Evolutionary conservation across 257 asterid species (phyloP), one percentile per base, ranked within the genome.

Genomic region (Ilex aquifolium): DNA sequence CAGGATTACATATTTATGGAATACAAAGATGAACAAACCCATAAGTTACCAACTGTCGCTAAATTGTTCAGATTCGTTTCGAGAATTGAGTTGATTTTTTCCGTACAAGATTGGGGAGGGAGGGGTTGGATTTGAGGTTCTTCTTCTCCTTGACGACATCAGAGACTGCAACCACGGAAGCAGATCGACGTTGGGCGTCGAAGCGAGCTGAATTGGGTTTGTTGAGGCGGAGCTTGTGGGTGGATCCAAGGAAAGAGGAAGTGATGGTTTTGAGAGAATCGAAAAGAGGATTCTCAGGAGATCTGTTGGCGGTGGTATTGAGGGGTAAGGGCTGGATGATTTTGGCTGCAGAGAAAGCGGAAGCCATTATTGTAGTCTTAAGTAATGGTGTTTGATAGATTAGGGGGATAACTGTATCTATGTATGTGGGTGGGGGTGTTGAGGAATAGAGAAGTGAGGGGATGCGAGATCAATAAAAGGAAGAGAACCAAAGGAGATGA

Each of bases 81-180:
- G 27, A 21, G 27, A 21, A 21, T 21, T 21, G 27, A 21, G 27
- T 21, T 21, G n/a, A 21, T 21, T 21, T 21, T 21, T 21, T 36
- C 7, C 7, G 13, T 77, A 91, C 96, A 88, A 79, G 73, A 76
- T 78, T 81, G 70, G 86, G 52, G 48, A 46, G 59, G 54, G 79
- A 32, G 27, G 82, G 67, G 67, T 53, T 76, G 66, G 87, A 68
- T 56, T 85, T 80, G 56, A 80, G 67, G 73, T 84, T 84, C 75
- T 82, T 85, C 70, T 81, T 89, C 87, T 88, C 86, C 69, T 81
- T 78, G n/a, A 83, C 88, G 77, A 88, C 90, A 7, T 95, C 85
- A 8, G 85, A 76, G 55, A 88, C 88, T 0, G 89, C 89, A 17
- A 76, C 76, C 21, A 85, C 80, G 11, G 62, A 29, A 66, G 77